Evolutionary conservation across 2,329 filamentous ascomycete genomes (phyloP), one percentile per base, ranked within the genome.

Genomic region (Delphinella strobiligena): DNA sequence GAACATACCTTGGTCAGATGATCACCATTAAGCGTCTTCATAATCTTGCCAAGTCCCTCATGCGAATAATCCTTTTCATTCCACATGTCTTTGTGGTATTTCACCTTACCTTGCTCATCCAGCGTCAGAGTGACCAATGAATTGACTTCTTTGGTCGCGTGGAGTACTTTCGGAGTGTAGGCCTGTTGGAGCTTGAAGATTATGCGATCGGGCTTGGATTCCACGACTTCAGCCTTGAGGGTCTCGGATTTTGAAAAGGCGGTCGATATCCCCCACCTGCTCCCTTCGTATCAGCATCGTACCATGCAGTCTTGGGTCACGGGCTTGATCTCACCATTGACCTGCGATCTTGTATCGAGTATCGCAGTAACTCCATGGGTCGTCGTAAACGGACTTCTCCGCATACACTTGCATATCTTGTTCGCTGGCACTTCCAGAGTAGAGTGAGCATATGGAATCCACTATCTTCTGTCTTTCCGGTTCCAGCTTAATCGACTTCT

Each of bases 51-150:
- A 12, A 68, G 40, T 4, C 65, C 64, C 36, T 63, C 58, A 50
- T 68, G 64, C 22, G 54, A 61, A 47, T 68, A 68, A 41, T 68
- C 64, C 46, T 68, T 67, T 45, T 64, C 55, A 40, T 68, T 67
- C 65, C 64, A 69, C 62, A 64, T 62, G 44, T 69, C 65, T 49
- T 68, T 69, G 47, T 69, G 63, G 50, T 67, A 68, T 30, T 59
- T 56, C 15, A 67, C 62, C 42, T 61, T 66, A 1, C 55, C 56
- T 39, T 55, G 38, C 22, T 60, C 59, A 41, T 63, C 58, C 36
- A 68, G 47, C 3, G 51, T 54, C 42, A 68, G 45, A 4, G 54
- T 63, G 1, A 68, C 53, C 3, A 69, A 48, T 24, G 55, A 60
- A 41, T 68, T 60, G 8, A 65, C 61, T 9, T 54, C 42, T 47